phyloP scores from a whole-genome alignment of 768 basidiomycete genomes.

The Boletus subparvulus region DNA sequence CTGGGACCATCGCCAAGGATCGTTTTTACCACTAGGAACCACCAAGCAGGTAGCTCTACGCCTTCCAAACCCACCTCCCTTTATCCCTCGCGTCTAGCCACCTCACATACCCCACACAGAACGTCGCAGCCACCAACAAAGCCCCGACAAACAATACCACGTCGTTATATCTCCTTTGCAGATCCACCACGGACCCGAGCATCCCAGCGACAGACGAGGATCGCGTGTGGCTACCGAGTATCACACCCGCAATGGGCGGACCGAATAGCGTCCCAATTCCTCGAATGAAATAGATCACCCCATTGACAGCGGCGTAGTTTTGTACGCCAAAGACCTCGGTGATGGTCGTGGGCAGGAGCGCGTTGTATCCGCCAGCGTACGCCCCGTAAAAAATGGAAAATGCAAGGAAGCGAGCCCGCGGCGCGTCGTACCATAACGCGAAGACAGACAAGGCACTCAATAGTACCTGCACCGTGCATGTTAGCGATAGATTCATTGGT shows the following conservation, averaged over 20 bases:
- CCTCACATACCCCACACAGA: not conserved
- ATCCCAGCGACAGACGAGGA: too few relatives aligned
- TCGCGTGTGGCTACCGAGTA: not conserved
- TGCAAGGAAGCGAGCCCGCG: not conserved
- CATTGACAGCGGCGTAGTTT: not conserved
- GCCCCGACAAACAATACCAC: not conserved
- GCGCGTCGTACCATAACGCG: not conserved
- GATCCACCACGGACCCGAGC: not conserved
- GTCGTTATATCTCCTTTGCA: not conserved
- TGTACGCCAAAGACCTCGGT: slow-evolving; percentile 3
- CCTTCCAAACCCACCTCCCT: not conserved
- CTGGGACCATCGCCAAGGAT: not conserved
- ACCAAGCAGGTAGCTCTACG: not conserved
- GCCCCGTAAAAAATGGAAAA: not conserved
- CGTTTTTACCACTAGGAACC: too few relatives aligned
- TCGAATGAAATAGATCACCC: not conserved
- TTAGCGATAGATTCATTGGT: too few relatives aligned
- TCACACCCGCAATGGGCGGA: not conserved
- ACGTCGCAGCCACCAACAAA: not conserved
- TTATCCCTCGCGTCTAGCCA: not conserved
- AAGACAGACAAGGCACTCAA: too few relatives aligned
- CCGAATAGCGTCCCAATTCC: not conserved
- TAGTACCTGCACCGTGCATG: too few relatives aligned
- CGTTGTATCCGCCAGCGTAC: not conserved
- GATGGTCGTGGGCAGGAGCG: slow-evolving; percentile 1